These are phyloP conservation scores for Monosporozyma solicola DNA, from an alignment of 805 yeast species.

Conservation along the genomic window DNA sequence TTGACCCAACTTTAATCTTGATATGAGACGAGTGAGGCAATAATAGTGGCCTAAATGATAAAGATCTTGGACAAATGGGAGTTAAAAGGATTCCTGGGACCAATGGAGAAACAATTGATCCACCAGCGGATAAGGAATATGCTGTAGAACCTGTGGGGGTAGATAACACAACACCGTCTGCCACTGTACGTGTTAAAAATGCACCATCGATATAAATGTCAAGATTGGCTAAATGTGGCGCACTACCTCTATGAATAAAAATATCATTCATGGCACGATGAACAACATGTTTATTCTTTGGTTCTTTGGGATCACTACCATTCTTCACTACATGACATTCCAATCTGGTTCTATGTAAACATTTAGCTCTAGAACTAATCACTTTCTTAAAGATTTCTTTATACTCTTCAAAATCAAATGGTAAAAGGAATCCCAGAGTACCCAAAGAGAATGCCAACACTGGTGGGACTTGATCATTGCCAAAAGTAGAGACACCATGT, in stretches of 20 bases:
- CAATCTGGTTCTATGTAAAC: slow-evolving; percentile 66
- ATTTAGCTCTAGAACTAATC: slow-evolving; percentile 58
- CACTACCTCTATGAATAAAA: slow-evolving; percentile 76
- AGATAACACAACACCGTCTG: slow-evolving; percentile 78
- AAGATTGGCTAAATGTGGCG: slow-evolving; percentile 74
- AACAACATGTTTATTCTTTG: slow-evolving; percentile 3
- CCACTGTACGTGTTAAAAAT: slow-evolving; percentile 80
- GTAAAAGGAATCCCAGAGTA: slow-evolving; percentile 79
- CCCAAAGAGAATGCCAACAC: slow-evolving; percentile 84
- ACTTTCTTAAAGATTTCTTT: slow-evolving; percentile 55
- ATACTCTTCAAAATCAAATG: slow-evolving; percentile 67
- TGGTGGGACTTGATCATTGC: slow-evolving; percentile 72
- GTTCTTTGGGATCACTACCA: neutral
- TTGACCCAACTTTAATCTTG: slow-evolving; percentile 48
- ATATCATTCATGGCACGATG: slow-evolving; percentile 87
- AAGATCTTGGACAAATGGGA: slow-evolving; percentile 86
- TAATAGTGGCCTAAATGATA: slow-evolving; percentile 82
- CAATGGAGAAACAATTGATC: slow-evolving; percentile 83
- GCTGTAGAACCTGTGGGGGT: slow-evolving; percentile 97
- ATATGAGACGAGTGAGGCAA: slow-evolving; percentile 74
- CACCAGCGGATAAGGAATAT: slow-evolving; percentile 82
- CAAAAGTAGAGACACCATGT: slow-evolving; percentile 72
- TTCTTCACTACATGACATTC: slow-evolving; percentile 57
- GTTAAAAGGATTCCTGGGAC: slow-evolving; percentile 77
- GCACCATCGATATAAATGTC: slow-evolving; percentile 82